Evolutionary conservation across 2,329 filamentous ascomycete species (phyloP), one percentile per base, ranked within the genome.

Genomic region (Alternaria arborescens): DNA sequence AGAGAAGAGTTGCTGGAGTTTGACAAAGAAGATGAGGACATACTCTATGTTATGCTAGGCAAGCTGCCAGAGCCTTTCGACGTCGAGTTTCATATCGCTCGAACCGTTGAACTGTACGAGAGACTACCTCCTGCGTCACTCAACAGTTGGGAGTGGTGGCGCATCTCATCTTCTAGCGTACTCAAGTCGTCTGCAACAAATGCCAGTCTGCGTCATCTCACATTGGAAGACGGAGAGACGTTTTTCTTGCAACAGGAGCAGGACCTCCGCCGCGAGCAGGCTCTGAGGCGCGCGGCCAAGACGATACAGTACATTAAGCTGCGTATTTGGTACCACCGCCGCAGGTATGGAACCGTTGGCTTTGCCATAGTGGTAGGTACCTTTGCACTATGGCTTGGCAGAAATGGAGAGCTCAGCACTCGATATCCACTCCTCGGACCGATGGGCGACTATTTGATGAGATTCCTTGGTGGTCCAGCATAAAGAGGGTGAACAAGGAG

Each of bases 21-120:
- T n/a, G 87, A 90, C 1, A 79, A 84, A 20, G 91, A 96, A 67
- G 76, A 78, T 36, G 90, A 92, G 7, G 94, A 98, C 72, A 96
- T 99, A 87, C 86, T 99, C 24, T 93, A 97, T 77, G 91, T 90
- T 61, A 89, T 92, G 36, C 86, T 99, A 12, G 92, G 92, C 42
- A 97, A 95, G 78, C 85, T 99, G 7, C 95, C 95, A 0, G 86
- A 88, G 52, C 89, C 90, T 18, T 87, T 97, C 58, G 87, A 96
- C 73, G 82, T 99, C 24, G 94, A 99, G 67, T 82, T 82, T 8
- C 85, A 97, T 53, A 90, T 99, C 64, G 75, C 82, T 18, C 83
- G 85, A 52, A 88, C 94, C 0, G 83, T 87, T 3, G 74, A 75
- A 28, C 84, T 98, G 1, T 91, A 90, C 76, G 77, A 84, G 7